Evolutionary conservation across 805 yeast species (phyloP), one percentile per base, ranked within the genome.

Genomic region (Tetrapisispora fleetii): DNA sequence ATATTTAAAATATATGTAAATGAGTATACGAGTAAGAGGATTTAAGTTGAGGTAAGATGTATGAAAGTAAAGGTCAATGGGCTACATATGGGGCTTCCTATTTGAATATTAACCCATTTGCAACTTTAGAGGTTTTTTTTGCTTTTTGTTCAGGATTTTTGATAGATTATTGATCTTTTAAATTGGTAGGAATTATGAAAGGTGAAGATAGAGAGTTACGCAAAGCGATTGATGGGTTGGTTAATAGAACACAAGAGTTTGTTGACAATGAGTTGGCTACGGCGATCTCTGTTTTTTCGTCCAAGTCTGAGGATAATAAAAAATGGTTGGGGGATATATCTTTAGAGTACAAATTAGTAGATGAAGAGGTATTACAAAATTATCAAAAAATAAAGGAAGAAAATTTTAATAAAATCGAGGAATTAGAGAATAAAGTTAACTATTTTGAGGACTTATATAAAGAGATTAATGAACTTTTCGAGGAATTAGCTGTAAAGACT

Each of bases 381-480:
- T 59, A 74, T 16, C 72, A 68, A 39, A 40, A 49, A 7, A 60
- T 70, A 47, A 58, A 54, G 37, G 35, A 46, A 1, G 43, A 49
- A 2, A 51, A 54, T 27, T 13, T 48, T 9, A 45, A 43, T 1
- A 52, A 60, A n/a, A 38, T 73, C 10, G 57, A 53, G 16, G 46
- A 46, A 8, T 41, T 74, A 14, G 76, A 73, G 46, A 40, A 52
- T 2, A 58, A 65, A 35, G 69, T 76, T 2, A 65, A 59, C 3
- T 68, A 69, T 37, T 59, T 80, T 32, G 78, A 75, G 43, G 61
- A 57, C 2, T 53, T 84, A 3, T 72, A 76, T 11, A 64, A 66
- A 22, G 89, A 85, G 53, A 56, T 85, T 35, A 85, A 82, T 49
- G 76, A 73, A 50, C 81, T 84, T 78, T 72, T 81, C 6, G 62